These are phyloP conservation scores for Auricularia cornea DNA, from an alignment of 768 basidiomycete species.

Conservation along the genomic window DNA sequence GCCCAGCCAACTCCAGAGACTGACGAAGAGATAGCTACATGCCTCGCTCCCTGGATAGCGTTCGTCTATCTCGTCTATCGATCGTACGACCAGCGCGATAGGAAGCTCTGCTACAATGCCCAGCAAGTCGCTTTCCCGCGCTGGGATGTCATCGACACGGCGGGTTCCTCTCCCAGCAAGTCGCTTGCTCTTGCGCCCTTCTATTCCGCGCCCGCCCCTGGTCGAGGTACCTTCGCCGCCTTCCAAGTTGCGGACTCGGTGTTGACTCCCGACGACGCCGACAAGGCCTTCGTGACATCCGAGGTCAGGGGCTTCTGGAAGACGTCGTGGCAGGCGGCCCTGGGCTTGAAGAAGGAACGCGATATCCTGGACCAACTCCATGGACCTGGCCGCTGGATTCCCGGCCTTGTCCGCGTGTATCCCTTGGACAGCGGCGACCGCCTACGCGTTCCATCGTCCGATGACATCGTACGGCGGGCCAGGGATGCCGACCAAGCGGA, in stretches of 20 bases:
- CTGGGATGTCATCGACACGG: background rate
- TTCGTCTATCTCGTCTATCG: background rate
- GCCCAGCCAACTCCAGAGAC: too few species aligned
- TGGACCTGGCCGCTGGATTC: too few species aligned
- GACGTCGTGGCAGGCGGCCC: background rate
- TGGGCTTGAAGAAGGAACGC: too few species aligned
- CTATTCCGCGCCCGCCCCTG: background rate
- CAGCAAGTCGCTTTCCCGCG: background rate
- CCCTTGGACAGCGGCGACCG: too few species aligned
- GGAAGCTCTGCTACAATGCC: background rate
- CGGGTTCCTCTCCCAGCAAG: background rate
- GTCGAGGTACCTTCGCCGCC: background rate
- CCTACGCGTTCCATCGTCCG: too few species aligned
- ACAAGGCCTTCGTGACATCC: background rate
- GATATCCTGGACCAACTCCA: too few species aligned
- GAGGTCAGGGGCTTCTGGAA: background rate
- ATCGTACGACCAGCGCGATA: background rate
- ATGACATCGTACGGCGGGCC: too few species aligned
- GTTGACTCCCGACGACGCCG: background rate
- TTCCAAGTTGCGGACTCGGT: background rate
- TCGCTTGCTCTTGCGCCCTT: background rate
- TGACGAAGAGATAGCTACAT: background rate
- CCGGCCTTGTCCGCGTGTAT: too few species aligned
- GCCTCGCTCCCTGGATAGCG: background rate
- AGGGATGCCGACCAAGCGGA: too few species aligned